These are phyloP conservation scores for Trichoderma sp. DNA, from an alignment of 2,329 filamentous ascomycete species.

Conservation along the genomic window DNA sequence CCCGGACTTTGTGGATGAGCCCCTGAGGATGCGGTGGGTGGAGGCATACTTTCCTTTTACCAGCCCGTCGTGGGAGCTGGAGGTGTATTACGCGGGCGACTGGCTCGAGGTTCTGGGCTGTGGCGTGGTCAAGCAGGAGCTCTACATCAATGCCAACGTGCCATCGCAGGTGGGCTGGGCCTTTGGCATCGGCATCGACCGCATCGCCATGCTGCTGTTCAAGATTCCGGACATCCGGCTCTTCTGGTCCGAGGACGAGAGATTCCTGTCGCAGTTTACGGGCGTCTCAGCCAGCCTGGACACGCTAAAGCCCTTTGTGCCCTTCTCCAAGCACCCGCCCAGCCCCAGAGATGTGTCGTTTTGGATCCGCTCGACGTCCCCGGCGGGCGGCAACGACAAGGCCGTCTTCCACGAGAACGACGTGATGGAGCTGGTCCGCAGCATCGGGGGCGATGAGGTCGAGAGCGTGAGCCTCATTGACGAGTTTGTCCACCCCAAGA, in stretches of 20 bases:
- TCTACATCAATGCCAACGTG: constrained; percentile 75
- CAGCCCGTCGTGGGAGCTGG: constrained; percentile 90
- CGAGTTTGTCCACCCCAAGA: constrained; percentile 85
- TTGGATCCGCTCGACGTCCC: constrained; percentile 62
- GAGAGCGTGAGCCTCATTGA: constrained; percentile 86
- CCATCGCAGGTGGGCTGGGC: constrained; percentile 84
- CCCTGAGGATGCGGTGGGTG: constrained; percentile 86
- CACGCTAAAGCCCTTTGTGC: constrained; percentile 63
- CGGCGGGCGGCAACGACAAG: constrained; percentile 46
- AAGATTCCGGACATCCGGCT: constrained; percentile 93
- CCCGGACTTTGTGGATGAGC: constrained; percentile 58
- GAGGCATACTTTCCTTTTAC: constrained; percentile 98
- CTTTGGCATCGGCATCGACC: constrained; percentile 89
- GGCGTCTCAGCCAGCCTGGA: constrained; percentile 54
- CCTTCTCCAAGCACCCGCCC: constrained; percentile 88
- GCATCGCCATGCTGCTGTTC: constrained; percentile 96
- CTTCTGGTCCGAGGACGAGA: constrained; percentile 85
- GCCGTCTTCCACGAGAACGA: constrained; percentile 84
- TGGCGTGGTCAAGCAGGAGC: constrained; percentile 79
- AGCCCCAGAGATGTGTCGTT: constrained; percentile 94
- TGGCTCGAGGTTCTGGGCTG: constrained; percentile 97
- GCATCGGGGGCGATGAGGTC: constrained; percentile 75
- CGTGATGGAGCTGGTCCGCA: constrained; percentile 90
- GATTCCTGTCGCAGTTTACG: constrained; percentile 84
- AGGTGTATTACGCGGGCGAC: constrained; percentile 89